Percentiles rank a stretch among this genome's conserved stretches.
Conservation (phyloP, 2,329 filamentous ascomycete species). For the Colletotrichum melonis region DNA sequence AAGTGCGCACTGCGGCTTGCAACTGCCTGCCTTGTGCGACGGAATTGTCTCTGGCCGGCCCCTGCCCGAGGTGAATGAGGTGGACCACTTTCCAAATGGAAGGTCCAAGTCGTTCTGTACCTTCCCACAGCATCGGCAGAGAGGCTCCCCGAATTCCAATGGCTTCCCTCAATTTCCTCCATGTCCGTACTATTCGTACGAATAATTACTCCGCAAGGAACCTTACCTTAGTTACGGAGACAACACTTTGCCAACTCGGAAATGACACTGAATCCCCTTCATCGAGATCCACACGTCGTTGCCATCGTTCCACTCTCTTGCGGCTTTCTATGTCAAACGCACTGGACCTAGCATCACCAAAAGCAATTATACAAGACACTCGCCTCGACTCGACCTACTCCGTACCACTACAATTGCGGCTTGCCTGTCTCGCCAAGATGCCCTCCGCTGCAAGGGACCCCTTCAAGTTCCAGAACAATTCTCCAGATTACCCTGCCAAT, state of each 20-base stretch:
- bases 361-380: neutral
- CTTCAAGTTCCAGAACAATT: neutral
- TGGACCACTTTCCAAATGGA: neutral
- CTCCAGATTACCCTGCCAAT: neutral
- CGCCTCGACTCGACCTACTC: neutral
- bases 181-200: no score
- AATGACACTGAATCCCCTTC: neutral
- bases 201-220: neutral
- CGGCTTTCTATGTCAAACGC: neutral
- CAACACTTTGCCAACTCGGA: neutral
- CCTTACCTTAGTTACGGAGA: neutral
- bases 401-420: no score
- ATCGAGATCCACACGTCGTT: neutral
- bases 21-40: neutral
- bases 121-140: neutral
- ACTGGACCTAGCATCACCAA: neutral
- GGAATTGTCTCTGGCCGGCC: neutral
- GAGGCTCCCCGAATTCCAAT: no score
- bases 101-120: neutral
- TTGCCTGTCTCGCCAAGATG: neutral
- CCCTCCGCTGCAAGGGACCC: neutral
- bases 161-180: no score
- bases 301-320: neutral
- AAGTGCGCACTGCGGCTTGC: no score
- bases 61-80: neutral